Evolutionary conservation across 805 yeast species (phyloP), one percentile per base, ranked within the genome.

Genomic region (Yarrowia porcina): DNA sequence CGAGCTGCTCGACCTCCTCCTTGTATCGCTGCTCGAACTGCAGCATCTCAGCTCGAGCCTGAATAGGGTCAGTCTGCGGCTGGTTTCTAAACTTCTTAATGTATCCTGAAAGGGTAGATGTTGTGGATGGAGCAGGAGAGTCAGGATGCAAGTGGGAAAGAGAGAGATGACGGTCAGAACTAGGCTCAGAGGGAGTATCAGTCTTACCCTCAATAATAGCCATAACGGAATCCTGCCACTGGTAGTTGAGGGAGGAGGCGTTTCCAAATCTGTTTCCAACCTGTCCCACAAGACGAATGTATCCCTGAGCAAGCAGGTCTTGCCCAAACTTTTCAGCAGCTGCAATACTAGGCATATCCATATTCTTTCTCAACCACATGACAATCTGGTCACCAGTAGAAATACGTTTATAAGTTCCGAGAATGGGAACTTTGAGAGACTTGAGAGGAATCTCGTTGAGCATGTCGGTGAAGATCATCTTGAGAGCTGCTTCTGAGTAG

Each of bases 251-350:
- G 56, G 83, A 83, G 4, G 90, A 82, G 11, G 91, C 83, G 72
- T 87, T 88, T 39, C 84, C 87, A 73, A 89, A 90, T 63, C 73
- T 77, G 39, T 65, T 67, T 47, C 76, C 75, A 71, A 83, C 81
- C 47, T 83, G 79, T 1, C 92, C 93, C 27, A 88, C 83, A 18
- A 85, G 78, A 59, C 77, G 77, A 30, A 89, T 70, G 66, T 82
- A 87, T 0, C 89, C 91, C 59, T 80, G 71, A 33, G 81, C 77
- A 12, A 89, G 74, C 65, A 89, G 77, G 66, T 85, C 89, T 73
- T 88, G 93, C 18, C 96, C 96, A 72, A 88, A 83, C 35, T 70
- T 71, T 73, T 90, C 96, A 10, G 89, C 87, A 67, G 80, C 81
- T 17, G 83, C 88, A 25, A 85, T 75, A 67, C 82, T 80, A 13